Conservation (phyloP, 2,329 filamentous ascomycete species). For the Cytospora chrysosperma region DNA sequence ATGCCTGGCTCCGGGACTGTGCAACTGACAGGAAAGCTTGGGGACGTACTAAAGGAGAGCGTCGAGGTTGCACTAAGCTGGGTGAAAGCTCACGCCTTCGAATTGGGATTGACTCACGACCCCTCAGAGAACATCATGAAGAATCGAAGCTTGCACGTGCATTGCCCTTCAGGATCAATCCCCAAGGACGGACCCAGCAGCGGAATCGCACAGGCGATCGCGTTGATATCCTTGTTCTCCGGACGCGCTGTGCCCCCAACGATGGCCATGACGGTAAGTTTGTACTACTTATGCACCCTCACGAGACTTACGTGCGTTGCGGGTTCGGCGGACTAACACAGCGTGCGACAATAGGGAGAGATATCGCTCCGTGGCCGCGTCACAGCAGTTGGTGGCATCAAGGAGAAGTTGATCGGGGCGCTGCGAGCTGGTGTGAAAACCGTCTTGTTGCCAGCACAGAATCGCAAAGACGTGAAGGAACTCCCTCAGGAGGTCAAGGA, state of each 20-base stretch:
- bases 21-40: slow-evolving; percentile 93
- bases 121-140: slow-evolving; percentile 93
- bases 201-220: slow-evolving; percentile 90
- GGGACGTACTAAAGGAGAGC: slow-evolving; percentile 94
- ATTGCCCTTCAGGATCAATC: slow-evolving; percentile 91
- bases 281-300: slow-evolving; percentile 2
- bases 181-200: slow-evolving; percentile 89
- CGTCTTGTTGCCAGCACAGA: slow-evolving; percentile 82
- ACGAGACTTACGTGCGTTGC: slow-evolving; percentile 27
- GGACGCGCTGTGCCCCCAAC: slow-evolving; percentile 84
- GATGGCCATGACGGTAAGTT: slow-evolving; percentile 85
- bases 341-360: slow-evolving; percentile 51
- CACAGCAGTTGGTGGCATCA: slow-evolving; percentile 94
- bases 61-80: slow-evolving; percentile 95
- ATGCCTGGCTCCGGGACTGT: slow-evolving; percentile 93
- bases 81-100: slow-evolving; percentile 95
- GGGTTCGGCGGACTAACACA: slow-evolving; percentile 28
- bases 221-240: slow-evolving; percentile 85
- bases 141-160: slow-evolving; percentile 88
- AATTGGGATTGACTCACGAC: slow-evolving; percentile 78
- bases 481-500: slow-evolving; percentile 85
- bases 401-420: slow-evolving; percentile 97
- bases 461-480: slow-evolving; percentile 89
- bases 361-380: slow-evolving; percentile 83
- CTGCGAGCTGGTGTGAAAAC: slow-evolving; percentile 91